Percentiles rank a stretch among this genome's conserved stretches.
These are phyloP conservation scores for Colletotrichum orchidophilum DNA, from an alignment of 2,329 filamentous ascomycete genomes.

Conservation along the genomic window DNA sequence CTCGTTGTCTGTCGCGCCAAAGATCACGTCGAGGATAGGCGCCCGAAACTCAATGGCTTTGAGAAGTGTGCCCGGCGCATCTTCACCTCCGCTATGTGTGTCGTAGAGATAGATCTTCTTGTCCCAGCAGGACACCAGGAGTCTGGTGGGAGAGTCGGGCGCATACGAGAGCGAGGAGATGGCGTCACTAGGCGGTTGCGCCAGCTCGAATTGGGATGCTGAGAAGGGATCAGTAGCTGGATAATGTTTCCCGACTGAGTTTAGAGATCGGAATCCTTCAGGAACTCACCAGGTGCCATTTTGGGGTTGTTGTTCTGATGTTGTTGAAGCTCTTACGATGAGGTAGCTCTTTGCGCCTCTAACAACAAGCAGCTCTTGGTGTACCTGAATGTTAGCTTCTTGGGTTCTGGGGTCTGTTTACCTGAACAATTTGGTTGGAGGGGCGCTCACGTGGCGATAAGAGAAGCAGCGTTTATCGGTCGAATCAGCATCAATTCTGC, in stretches of 20 bases:
- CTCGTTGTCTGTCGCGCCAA: conserved; percentile 82
- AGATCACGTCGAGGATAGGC: conserved; percentile 91
- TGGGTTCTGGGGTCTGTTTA: conserved; percentile 27
- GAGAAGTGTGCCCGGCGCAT: conserved; percentile 69
- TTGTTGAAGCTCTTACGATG: neutral
- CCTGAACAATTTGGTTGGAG: conserved; percentile 31
- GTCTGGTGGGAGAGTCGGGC: conserved; percentile 74
- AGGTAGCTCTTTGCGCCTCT: conserved; percentile 7
- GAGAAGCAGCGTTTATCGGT: conserved; percentile 24
- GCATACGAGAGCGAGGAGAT: conserved; percentile 90
- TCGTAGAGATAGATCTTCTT: conserved; percentile 92
- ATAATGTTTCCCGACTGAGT: neutral
- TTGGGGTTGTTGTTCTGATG: neutral
- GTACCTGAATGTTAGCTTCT: conserved; percentile 19
- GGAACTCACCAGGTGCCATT: conserved; percentile 52
- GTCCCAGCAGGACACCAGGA: conserved; percentile 97
- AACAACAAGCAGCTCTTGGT: conserved; percentile 1
- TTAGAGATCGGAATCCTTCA: neutral
- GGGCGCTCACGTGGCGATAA: conserved; percentile 34
- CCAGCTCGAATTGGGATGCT: conserved; percentile 84
- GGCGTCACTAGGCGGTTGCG: conserved; percentile 84
- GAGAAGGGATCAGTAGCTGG: conserved; percentile 34
- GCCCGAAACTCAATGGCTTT: conserved; percentile 82
- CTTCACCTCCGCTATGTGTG: conserved; percentile 64
- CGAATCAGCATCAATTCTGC: conserved; percentile 41